Conservation (phyloP, 2,329 filamentous ascomycete genomes). For the Simplicillium aogashimaense region DNA sequence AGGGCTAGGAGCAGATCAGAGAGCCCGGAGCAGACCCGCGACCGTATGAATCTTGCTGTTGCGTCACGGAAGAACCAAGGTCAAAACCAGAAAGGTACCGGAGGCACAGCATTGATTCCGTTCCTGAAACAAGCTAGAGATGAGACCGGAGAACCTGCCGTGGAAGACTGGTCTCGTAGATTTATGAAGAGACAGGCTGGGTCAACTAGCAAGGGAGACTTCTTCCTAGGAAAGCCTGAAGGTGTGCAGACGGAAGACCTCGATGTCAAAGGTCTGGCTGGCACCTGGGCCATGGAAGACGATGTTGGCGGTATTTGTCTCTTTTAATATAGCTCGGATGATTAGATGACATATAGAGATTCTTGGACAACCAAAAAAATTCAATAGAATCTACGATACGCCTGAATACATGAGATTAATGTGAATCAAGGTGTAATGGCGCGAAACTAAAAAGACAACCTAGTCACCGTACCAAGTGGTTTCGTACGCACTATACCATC, state of each 20-base stretch:
- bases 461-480: no score
- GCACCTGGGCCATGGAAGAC: conserved; percentile 83
- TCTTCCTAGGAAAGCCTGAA: conserved; percentile 42
- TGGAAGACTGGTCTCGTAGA: conserved; percentile 52
- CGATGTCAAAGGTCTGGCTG: conserved; percentile 59
- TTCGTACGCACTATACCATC: no score
- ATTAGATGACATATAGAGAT: background rate
- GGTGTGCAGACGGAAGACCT: conserved; percentile 28
- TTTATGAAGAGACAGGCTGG: conserved; percentile 46
- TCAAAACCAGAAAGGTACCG: conserved; percentile 72
- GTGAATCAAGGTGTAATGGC: no score
- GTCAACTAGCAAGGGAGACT: conserved; percentile 41
- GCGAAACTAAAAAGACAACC: no score
- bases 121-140: conserved; percentile 96
- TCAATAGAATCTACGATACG: no score
- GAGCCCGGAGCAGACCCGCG: conserved; percentile 41
- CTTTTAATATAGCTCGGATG: conserved; percentile 24
- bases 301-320: conserved; percentile 55
- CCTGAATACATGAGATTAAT: no score
- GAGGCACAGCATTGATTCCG: conserved; percentile 85
- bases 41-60: conserved; percentile 51
- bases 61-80: conserved; percentile 39
- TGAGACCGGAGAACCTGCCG: conserved; percentile 87
- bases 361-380: background rate
- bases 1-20: conserved; percentile 52